Evolutionary conservation across 805 yeast genomes (phyloP).

Genomic region (Saccharomycopsis malanga): DNA sequence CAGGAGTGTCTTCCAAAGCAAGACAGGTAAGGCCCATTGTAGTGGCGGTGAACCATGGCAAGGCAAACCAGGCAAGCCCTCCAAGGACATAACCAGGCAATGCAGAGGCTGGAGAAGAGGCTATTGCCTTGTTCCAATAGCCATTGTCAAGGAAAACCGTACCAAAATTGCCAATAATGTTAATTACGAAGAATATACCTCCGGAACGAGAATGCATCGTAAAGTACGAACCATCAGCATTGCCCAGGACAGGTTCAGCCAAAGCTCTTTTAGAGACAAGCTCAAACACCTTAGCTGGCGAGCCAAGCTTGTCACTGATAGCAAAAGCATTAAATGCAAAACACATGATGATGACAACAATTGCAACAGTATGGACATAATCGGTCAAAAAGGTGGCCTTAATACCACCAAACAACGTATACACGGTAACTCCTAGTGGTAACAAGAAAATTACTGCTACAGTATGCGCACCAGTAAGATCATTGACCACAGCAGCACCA

Average conservation of each 20-base stretch:
- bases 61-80: conserved; percentile 87
- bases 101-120: conserved; percentile 76
- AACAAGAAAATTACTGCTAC: conserved; percentile 77
- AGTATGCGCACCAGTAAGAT: conserved; percentile 76
- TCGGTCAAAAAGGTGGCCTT: conserved; percentile 79
- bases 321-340: conserved; percentile 79
- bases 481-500: conserved; percentile 75
- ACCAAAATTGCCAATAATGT: conserved; percentile 83
- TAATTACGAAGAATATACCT: conserved; percentile 84
- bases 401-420: conserved; percentile 75
- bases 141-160: conserved; percentile 84
- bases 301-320: conserved; percentile 61
- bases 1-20: conserved; percentile 59
- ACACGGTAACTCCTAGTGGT: conserved; percentile 72
- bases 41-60: conserved; percentile 76
- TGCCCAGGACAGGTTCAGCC: conserved; percentile 63
- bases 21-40: conserved; percentile 84
- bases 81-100: conserved; percentile 85
- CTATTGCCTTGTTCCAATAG: conserved; percentile 84
- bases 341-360: conserved; percentile 68
- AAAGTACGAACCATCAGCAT: conserved; percentile 78
- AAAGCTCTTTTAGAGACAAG: conserved; percentile 53
- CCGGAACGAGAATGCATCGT: conserved; percentile 84
- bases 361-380: conserved; percentile 73
- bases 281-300: conserved; percentile 78